Evolutionary conservation across 352 stramenopile genomes (phyloP), one percentile per base, ranked within the genome.

Genomic region (Globisporangium nagaii): DNA sequence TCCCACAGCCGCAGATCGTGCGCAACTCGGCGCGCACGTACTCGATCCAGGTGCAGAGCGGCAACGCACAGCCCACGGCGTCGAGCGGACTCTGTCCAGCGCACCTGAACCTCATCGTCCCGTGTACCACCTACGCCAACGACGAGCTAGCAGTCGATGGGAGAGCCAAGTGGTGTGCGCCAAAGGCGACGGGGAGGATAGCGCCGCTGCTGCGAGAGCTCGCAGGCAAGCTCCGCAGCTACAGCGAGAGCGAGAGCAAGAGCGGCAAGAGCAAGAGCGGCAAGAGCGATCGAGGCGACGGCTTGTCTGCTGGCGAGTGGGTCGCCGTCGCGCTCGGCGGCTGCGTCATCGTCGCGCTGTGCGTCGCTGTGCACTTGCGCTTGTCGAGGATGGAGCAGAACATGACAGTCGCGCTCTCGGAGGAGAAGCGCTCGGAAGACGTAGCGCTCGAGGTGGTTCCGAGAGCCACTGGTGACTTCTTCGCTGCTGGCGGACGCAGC

Each of bases 101-200:
- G 3, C 56, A 66, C 25, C 50, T 68, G 44, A 64, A 51, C 10
- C 45, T 82, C 12, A 65, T 72, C 13, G 70, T 80, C 35, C 75
- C 75, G 10, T 86, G 75, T 39, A 62, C 59, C 2, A 62, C 42
- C 27, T 61, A 67, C 10, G 22, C 42, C 27, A 59, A 67, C 10
- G 22, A 65, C 22, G 27, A 13, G 12, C 15, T 4, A 20, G 20
- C 11, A 31, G 40, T 17, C 9, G n/a, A 63, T 22, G 11, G 6
- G 3, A 60, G 27, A 34, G 62, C 27, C 3, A 47, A 66, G 50
- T 86, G 75, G 75, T 86, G 75, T 35, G 24, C 56, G 9, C 73
- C 73, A 47, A 63, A 53, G 32, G 52, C 58, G 27, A 70, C 53
- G 7, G 63, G 65, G 19, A 44, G 58, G 24, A 43, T 81, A 8